phyloP scores from a whole-genome alignment of 441 rosid species.

The Adansonia madagascariensis region DNA sequence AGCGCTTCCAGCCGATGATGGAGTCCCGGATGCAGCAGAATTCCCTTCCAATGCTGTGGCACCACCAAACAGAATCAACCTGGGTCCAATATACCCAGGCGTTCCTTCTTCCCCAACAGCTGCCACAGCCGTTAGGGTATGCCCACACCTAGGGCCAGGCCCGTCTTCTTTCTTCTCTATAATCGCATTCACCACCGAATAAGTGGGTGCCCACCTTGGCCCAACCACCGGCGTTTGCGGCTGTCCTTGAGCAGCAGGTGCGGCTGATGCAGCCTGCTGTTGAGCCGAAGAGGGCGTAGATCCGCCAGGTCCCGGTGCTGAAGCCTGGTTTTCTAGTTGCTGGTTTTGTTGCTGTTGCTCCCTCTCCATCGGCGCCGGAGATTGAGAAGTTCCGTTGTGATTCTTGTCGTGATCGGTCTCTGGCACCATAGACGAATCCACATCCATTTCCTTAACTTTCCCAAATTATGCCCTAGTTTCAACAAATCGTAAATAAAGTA shows the following conservation, averaged over 20 bases:
- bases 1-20: conserved; percentile 91
- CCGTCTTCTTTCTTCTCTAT: conserved; percentile 89
- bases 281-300: conserved; percentile 40
- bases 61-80: conserved; percentile 91
- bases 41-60: conserved; percentile 98
- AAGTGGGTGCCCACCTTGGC: conserved; percentile 86
- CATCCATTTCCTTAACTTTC: conserved; percentile 56
- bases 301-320: conserved; percentile 38
- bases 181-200: conserved; percentile 76
- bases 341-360: conserved; percentile 47
- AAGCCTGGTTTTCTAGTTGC: conserved; percentile 34
- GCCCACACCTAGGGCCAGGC: conserved; percentile 97
- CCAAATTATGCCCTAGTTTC: conserved; percentile 48
- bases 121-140: conserved; percentile 88
- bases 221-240: conserved; percentile 70
- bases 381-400: conserved; percentile 34
- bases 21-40: conserved; percentile 82
- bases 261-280: conserved; percentile 32
- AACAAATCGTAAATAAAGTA: conserved; percentile 11
- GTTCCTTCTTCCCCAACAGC: conserved; percentile 95
- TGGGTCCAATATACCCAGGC: conserved; percentile 77
- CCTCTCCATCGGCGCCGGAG: conserved; percentile 54
- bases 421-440: conserved; percentile 71
- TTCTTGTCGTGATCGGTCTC: conserved; percentile 67
- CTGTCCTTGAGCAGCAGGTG: conserved; percentile 39